Base-by-base conservation (phyloP, 2,329 filamentous ascomycete species). In the Cercospora janseana region DNA sequence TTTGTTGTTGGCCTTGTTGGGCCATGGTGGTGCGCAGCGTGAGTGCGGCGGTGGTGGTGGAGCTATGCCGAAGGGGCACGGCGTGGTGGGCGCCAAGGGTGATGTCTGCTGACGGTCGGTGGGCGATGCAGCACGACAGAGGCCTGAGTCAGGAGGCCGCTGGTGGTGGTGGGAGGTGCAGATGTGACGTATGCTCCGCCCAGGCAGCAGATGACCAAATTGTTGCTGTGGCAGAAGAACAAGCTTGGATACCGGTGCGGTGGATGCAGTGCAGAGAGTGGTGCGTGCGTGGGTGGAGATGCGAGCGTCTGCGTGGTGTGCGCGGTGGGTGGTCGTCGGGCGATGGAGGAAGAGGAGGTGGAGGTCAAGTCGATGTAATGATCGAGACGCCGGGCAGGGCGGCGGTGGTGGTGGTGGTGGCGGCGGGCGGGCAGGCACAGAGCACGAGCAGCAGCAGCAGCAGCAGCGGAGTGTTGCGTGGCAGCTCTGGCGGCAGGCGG, bases 1-100 rank as follows among this genome's bases (percentile, higher is more conserved):
- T 68, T 46, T 72, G 72, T 57, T 72, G 70, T 63, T 76, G 70
- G 64, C 80, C 79, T 71, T 84, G 70, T 62, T 73, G 73, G 62
- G 75, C 72, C 72, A 75, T 75, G 53, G 46, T 43, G 46, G 23
- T 37, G 16, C 34, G 18, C 18, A 13, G 31, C 13, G 31, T 12
- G 31, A 16, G 31, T 9, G 15, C 31, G 31, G 31, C 31, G 31
- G 6, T 9, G 31, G 13, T 13, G 13, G 13, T 34, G 13, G 13
- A 34, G 31, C 13, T 34, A 37, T 21, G 34, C 9, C 26, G 41
- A 31, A 23, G 15, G 20, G 41, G 34, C 16, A 20, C 34, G 34
- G 34, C 34, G 34, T 37, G 34, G 16, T 20, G 34, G 16, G 34
- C 34, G 34, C 34, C 45, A 23, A 43, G 34, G 20, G 40, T 28